Conservation (phyloP, 163 green algal species). For the Picocystis sp. region DNA sequence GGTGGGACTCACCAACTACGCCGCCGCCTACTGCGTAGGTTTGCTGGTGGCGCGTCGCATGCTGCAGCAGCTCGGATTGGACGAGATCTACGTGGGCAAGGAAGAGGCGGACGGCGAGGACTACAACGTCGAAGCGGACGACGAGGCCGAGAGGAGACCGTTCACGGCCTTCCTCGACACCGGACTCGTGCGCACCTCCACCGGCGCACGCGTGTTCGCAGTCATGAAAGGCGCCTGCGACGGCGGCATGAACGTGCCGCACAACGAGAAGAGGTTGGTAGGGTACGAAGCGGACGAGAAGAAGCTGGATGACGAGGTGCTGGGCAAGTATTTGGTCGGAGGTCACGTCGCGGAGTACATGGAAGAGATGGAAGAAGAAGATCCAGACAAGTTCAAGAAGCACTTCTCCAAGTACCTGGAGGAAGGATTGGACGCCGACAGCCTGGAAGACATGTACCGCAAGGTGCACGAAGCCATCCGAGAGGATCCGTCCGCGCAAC, state of each 20-base stretch:
- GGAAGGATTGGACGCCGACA: slow-evolving; percentile 60
- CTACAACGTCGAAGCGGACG: slow-evolving; percentile 84
- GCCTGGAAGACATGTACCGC: slow-evolving; percentile 81
- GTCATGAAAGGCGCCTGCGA: slow-evolving; percentile 80
- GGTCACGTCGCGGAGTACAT: slow-evolving; percentile 96
- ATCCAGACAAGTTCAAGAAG: slow-evolving; percentile 9
- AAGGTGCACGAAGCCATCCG: slow-evolving; percentile 81
- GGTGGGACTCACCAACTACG: slow-evolving; percentile 91
- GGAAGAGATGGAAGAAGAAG: slow-evolving; percentile 16
- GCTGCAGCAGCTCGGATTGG: slow-evolving; percentile 85
- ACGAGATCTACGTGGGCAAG: slow-evolving; percentile 69
- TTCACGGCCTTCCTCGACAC: slow-evolving; percentile 83
- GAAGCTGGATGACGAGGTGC: slow-evolving; percentile 72
- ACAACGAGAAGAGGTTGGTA: slow-evolving; percentile 97
- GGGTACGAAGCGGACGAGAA: slow-evolving; percentile 78
- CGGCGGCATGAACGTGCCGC: slow-evolving; percentile 91
- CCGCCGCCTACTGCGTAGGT: slow-evolving; percentile 80
- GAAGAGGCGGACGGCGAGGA: slow-evolving; percentile 79
- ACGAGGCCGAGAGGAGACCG: slow-evolving; percentile 62
- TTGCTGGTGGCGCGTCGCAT: slow-evolving; percentile 84
- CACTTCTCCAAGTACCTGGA: slow-evolving; percentile 86
- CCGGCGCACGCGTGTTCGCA: slow-evolving; percentile 78
- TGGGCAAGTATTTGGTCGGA: slow-evolving; percentile 93
- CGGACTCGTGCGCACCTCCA: slow-evolving; percentile 88
- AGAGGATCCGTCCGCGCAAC: slow-evolving; percentile 46